phyloP scores from a whole-genome alignment of 2,329 filamentous ascomycete species.

The Fusarium tjaetaba region DNA sequence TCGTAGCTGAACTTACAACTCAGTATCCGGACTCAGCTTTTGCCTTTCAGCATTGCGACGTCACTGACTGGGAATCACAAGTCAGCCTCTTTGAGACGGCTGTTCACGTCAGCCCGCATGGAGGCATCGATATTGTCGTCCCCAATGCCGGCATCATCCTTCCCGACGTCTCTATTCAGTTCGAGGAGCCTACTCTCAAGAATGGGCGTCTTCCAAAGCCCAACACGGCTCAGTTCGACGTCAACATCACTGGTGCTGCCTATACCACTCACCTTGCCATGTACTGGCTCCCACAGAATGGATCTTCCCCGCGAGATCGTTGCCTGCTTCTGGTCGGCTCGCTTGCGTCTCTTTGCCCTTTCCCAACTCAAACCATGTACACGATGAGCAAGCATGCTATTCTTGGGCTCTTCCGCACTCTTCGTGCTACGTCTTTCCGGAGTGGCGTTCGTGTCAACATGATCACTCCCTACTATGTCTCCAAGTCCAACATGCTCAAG shows the following conservation, averaged over 20 bases:
- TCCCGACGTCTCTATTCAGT: slow-evolving; percentile 44
- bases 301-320: slow-evolving; percentile 55
- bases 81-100: slow-evolving; percentile 70
- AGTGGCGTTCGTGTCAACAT: slow-evolving; percentile 71
- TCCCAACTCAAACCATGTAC: slow-evolving; percentile 63
- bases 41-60: slow-evolving; percentile 70
- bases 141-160: slow-evolving; percentile 72
- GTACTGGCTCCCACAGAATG: slow-evolving; percentile 50
- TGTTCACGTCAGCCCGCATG: slow-evolving; percentile 61
- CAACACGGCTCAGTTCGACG: slow-evolving; percentile 63
- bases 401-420: slow-evolving; percentile 69
- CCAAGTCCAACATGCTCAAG: slow-evolving; percentile 66
- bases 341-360: slow-evolving; percentile 62
- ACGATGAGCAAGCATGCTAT: slow-evolving; percentile 72
- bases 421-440: slow-evolving; percentile 58
- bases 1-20: slow-evolving; percentile 63
- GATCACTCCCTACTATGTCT: slow-evolving; percentile 73
- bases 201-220: slow-evolving; percentile 57
- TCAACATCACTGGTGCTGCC: slow-evolving; percentile 71
- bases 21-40: slow-evolving; percentile 53
- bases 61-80: slow-evolving; percentile 72
- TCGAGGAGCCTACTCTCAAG: slow-evolving; percentile 60
- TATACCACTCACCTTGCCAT: slow-evolving; percentile 74
- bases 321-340: slow-evolving; percentile 72
- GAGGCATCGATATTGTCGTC: slow-evolving; percentile 70